phyloP scores from a whole-genome alignment of 2,329 filamentous ascomycete genomes.

The Torrubiellomyces zombiae region DNA sequence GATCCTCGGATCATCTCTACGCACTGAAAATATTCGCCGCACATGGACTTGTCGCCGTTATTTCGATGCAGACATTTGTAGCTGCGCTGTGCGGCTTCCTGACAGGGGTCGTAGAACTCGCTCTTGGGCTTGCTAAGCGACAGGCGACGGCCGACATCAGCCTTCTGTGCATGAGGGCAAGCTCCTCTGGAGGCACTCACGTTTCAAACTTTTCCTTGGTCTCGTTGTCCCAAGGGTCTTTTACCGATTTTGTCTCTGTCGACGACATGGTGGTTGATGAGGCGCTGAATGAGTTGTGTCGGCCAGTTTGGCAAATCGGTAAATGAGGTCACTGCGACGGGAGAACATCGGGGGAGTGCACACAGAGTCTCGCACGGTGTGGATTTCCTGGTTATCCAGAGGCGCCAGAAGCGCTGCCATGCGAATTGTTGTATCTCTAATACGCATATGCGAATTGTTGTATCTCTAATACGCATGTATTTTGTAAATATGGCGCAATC shows the following conservation, averaged over 20 bases:
- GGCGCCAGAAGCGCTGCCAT: too few relatives aligned
- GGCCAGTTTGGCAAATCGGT: neutral
- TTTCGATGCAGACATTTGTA: constrained; percentile 82
- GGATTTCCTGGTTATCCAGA: too few relatives aligned
- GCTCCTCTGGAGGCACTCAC: constrained; percentile 21
- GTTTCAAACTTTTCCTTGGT: constrained; percentile 47
- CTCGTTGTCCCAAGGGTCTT: constrained; percentile 37
- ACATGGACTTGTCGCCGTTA: constrained; percentile 74
- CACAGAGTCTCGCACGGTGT: too few relatives aligned
- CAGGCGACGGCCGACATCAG: neutral
- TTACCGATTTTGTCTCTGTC: constrained; percentile 7
- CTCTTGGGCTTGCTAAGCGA: constrained; percentile 60
- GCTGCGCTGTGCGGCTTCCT: constrained; percentile 74
- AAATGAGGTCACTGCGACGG: constrained; percentile 5
- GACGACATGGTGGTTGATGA: constrained; percentile 1
- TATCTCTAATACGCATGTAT: too few relatives aligned
- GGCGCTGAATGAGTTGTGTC: constrained; percentile 1
- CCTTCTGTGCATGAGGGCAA: neutral
- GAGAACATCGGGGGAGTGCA: too few relatives aligned
- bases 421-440: too few relatives aligned
- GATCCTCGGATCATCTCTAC: constrained; percentile 14
- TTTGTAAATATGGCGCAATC: too few relatives aligned
- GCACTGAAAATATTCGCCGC: constrained; percentile 88
- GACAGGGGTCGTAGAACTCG: constrained; percentile 89
- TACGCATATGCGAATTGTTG: too few relatives aligned